Evolutionary conservation across 345 rosid species (phyloP), one percentile per base, ranked within the genome.

Genomic region (Kernera saxatilis): DNA sequence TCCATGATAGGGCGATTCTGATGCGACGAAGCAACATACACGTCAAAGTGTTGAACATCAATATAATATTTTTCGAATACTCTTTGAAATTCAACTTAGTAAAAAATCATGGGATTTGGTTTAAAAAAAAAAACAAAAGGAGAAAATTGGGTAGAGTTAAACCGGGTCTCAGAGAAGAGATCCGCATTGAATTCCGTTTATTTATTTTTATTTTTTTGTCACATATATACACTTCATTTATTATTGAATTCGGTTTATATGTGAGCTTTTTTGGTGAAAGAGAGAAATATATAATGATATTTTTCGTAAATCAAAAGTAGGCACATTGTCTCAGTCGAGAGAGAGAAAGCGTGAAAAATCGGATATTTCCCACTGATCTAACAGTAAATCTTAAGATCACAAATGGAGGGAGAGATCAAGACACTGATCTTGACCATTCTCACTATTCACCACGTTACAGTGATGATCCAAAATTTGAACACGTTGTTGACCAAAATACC

Each of bases 331-430:
- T n/a, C 45, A 51, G 32, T 13, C 32, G 55, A 50, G 29, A n/a
- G 45, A 40, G 45, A 41, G 43, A 37, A 37, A 12, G 19, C 19
- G 39, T 53, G 59, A 35, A 8, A 26, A 53, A 15, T 29, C 3
- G 36, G 57, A 27, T 27, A 37, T 53, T 29, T 30, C 19, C 23
- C 37, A 7, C 59, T 3, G 37, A 29, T 53, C 39, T 48, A 70
- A 36, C 22, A 48, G 5, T 8, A 53, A 53, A 15, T 6, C 5
- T 32, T 64, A 63, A 55, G 17, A 14, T 90, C 77, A 92, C 67
- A 93, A 78, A 81, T 88, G 97, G 60, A 93, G 97, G 41, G 98
- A 85, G 33, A 93, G 78, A 79, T 93, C 98, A 67, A 90, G 82
- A 51, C 82, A 81, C 12, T 71, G 83, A 69, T 85, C 87, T 44